Percentiles rank a stretch among this genome's conserved stretches.
Conservation (phyloP, 164 flowering plant genomes). For the Magnolia kwangsiensis region DNA sequence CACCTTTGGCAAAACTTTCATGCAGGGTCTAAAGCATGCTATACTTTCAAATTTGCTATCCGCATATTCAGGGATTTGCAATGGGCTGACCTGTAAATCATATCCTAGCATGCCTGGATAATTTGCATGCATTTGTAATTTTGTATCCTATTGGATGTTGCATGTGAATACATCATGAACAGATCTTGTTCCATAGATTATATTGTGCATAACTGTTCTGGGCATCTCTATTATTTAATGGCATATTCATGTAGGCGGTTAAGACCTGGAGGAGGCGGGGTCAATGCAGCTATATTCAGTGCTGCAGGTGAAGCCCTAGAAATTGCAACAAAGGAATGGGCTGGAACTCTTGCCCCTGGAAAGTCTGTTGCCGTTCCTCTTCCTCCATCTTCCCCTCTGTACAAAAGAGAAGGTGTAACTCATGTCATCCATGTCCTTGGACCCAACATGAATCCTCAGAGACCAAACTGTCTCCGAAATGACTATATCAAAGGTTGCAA, state of each 20-base stretch:
- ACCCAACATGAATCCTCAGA: slow-evolving; percentile 91
- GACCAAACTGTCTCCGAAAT: slow-evolving; percentile 73
- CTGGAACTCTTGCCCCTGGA: slow-evolving; percentile 67
- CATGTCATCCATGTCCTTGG: slow-evolving; percentile 98
- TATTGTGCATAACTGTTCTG: not conserved
- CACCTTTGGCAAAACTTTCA: not conserved
- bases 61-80: no score
- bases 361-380: slow-evolving; percentile 71
- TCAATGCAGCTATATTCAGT: slow-evolving; percentile 82
- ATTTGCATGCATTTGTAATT: not conserved
- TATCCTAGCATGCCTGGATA: not conserved
- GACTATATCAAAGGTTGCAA: slow-evolving; percentile 72
- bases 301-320: slow-evolving; percentile 83
- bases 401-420: slow-evolving; percentile 70
- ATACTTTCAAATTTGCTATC: not conserved
- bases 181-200: not conserved
- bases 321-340: slow-evolving; percentile 70
- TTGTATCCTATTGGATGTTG: not conserved
- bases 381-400: slow-evolving; percentile 68
- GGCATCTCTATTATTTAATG: not conserved
- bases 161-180: not conserved
- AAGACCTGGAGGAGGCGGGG: slow-evolving; percentile 97
- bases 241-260: slow-evolving; percentile 60
- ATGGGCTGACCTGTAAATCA: not conserved
- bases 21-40: not conserved